Percentiles rank a stretch among this genome's conserved stretches.
phyloP scores from a whole-genome alignment of 805 yeast genomes.

The Metschnikowia aberdeeniae region DNA sequence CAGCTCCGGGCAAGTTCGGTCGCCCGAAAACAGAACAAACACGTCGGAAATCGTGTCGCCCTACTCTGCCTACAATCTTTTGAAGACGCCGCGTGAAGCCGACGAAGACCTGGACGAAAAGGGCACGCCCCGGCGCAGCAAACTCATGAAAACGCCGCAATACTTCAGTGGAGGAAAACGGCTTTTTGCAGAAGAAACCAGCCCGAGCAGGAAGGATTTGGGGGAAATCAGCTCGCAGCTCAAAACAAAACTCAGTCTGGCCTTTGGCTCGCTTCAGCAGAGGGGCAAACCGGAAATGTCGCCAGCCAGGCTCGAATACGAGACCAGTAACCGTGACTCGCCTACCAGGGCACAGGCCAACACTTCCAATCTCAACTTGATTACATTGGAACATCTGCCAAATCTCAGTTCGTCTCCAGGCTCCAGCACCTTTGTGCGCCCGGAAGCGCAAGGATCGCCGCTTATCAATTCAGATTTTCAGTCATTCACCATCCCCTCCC shows the following conservation, averaged over 20 bases:
- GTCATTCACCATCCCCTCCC: slow-evolving; percentile 22
- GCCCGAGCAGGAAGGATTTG: slow-evolving; percentile 29
- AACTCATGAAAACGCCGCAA: slow-evolving; percentile 37
- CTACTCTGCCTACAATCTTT: slow-evolving; percentile 19
- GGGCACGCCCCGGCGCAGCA: slow-evolving; percentile 18
- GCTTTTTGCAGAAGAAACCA: slow-evolving; percentile 29
- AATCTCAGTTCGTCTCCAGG: slow-evolving; percentile 2
- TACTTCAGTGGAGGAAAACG: slow-evolving; percentile 38
- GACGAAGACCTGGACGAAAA: slow-evolving; percentile 31
- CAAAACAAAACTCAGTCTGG: slow-evolving; percentile 35
- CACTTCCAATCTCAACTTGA: not conserved
- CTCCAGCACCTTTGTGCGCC: not conserved
- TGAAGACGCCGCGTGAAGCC: slow-evolving; percentile 32
- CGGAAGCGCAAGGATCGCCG: slow-evolving; percentile 2
- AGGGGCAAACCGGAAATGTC: slow-evolving; percentile 13
- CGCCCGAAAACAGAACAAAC: slow-evolving; percentile 32
- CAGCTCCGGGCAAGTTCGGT: slow-evolving; percentile 25
- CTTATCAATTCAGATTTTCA: not conserved
- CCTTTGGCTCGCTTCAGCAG: slow-evolving; percentile 37
- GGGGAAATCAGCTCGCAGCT: slow-evolving; percentile 37
- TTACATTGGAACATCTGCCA: not conserved
- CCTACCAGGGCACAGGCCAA: slow-evolving; percentile 22
- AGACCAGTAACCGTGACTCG: slow-evolving; percentile 13
- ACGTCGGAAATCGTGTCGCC: slow-evolving; percentile 27
- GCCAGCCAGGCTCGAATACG: slow-evolving; percentile 24